Evolutionary conservation across 225 moss, liverwort and hornwort genomes (phyloP), one percentile per base, ranked within the genome.

Genomic region (Bryoerythrophyllum caledonicum): DNA sequence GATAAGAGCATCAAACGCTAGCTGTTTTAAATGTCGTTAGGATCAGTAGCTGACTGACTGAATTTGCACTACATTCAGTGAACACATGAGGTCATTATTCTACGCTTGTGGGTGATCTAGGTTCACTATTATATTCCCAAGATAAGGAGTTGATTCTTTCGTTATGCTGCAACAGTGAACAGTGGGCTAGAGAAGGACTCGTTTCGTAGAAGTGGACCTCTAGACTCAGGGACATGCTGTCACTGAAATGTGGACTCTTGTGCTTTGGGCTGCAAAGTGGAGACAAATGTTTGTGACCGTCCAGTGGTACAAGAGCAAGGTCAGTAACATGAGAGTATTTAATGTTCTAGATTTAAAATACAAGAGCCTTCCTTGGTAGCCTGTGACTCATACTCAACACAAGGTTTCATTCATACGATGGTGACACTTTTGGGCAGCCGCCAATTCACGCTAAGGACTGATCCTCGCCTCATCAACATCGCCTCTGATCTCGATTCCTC

Each of bases 1-100:
- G 23, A 75, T 44, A 43, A 19, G 75, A 46, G 58, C 46, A 67
- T 58, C 34, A 41, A 57, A 40, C 43, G 55, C 43, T 58, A 57
- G 67, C n/a, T n/a, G n/a, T n/a, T n/a, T n/a, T n/a, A 67, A 67
- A 75, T 58, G 75, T 67, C 16, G 59, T 58, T 34, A 24, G 48
- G 46, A 59, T 44, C 48, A 58, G 46, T 23, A 75, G 32, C 67
- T 48, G 58, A 68, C 62, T 60, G 60, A 28, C 61, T 72, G 60
- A n/a, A 72, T 60, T 60, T 46, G 46, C 60, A 44, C 60, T 62
- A 73, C 73, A 62, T 62, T 62, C 62, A 62, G 10, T 62, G 46
- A 60, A 60, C 60, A 4, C 30, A 40, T 40, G 40, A 19, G 26
- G 41, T 43, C n/a, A 63, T 34, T 63, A 49, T 23, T 49, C 9